Conservation (phyloP, 2,329 filamentous ascomycete species). For the Sphaerulina vaccinii region DNA sequence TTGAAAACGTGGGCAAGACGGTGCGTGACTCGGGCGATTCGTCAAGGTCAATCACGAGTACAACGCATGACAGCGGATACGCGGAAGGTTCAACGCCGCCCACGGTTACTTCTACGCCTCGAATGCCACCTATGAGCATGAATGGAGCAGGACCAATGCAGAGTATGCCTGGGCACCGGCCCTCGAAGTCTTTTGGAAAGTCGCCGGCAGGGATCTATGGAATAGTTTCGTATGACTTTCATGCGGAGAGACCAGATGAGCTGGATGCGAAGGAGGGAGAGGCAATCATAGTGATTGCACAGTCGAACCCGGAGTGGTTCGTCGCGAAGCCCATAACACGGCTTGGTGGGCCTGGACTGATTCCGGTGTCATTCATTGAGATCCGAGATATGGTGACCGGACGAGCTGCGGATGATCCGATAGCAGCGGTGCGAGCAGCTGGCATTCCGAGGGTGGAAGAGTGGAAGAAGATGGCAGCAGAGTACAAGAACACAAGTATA, state of each 20-base stretch:
- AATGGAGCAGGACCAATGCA: constrained; percentile 29
- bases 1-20: constrained; percentile 87
- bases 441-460: constrained; percentile 95
- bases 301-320: constrained; percentile 98
- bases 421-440: constrained; percentile 81
- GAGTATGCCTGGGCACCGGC: constrained; percentile 31
- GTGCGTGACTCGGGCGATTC: constrained; percentile 75
- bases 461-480: constrained; percentile 99
- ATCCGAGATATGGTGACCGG: constrained; percentile 92
- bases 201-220: constrained; percentile 80
- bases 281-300: constrained; percentile 96
- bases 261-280: constrained; percentile 92
- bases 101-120: constrained; percentile 33
- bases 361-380: constrained; percentile 95
- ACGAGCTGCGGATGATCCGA: constrained; percentile 74
- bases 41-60: constrained; percentile 41
- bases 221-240: constrained; percentile 95
- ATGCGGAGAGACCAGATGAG: constrained; percentile 92
- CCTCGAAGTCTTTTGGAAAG: constrained; percentile 49
- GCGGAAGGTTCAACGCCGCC: constrained; percentile 53
- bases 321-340: constrained; percentile 98
- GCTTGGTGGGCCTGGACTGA: constrained; percentile 90
- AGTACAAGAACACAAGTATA: constrained; percentile 99
- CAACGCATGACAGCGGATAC: constrained; percentile 90
- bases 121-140: constrained; percentile 23